Percentiles rank a stretch among this genome's conserved stretches.
Evolutionary conservation across 2,329 filamentous ascomycete genomes (phyloP).

Genomic region (Gliomastix tumulicola): DNA sequence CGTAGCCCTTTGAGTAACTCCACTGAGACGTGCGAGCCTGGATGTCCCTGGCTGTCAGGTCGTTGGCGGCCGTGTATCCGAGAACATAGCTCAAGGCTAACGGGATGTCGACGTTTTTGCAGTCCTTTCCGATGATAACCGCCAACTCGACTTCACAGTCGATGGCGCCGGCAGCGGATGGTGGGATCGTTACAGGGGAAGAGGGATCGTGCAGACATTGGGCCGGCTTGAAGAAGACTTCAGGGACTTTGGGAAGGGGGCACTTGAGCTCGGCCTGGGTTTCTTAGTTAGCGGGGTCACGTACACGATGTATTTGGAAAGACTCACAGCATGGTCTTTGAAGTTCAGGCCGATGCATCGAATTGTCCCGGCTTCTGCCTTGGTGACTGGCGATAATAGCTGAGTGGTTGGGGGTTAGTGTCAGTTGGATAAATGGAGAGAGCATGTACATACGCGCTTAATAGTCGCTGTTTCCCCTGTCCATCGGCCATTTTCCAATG

Average conservation of each 20-base stretch:
- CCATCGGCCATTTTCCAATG: conserved; percentile 16
- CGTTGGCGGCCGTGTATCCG: conserved; percentile 50
- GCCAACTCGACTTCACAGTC: conserved; percentile 45
- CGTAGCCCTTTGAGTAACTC: conserved; percentile 44
- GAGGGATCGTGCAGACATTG: conserved; percentile 30
- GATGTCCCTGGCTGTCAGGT: conserved; percentile 43
- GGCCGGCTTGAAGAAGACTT: conserved; percentile 34
- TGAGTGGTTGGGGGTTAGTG: neutral
- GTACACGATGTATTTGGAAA: neutral
- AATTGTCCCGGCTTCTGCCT: conserved; percentile 6
- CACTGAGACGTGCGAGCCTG: conserved; percentile 42
- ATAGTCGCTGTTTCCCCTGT: conserved; percentile 18
- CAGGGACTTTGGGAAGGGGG: conserved; percentile 10
- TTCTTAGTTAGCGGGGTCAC: conserved; percentile 8
- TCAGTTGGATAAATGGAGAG: neutral
- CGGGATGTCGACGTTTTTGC: conserved; percentile 37
- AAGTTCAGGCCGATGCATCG: conserved; percentile 43
- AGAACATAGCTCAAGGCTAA: conserved; percentile 43
- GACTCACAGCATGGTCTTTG: conserved; percentile 23
- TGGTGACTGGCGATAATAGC: conserved; percentile 7
- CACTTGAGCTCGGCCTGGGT: conserved; percentile 15
- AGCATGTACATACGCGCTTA: conserved; percentile 5
- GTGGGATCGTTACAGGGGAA: conserved; percentile 34
- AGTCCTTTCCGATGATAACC: conserved; percentile 37
- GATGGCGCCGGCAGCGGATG: conserved; percentile 33